Base-by-base conservation (phyloP, 805 yeast species). In the Candida sonorensis region DNA sequence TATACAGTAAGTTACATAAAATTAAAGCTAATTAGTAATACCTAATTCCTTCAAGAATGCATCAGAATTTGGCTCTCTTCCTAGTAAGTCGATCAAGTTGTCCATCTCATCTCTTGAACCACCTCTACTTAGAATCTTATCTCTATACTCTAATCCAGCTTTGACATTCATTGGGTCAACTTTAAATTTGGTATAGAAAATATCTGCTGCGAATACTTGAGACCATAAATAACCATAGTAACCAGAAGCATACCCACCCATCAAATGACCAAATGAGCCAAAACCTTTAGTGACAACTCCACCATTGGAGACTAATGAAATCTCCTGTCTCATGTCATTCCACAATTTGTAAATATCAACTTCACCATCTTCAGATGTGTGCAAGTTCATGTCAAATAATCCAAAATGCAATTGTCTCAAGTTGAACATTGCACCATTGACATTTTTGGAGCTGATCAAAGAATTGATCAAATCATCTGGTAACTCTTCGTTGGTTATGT, bases 151-250 rank as follows among this genome's bases (percentile, higher is more conserved):
- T 18, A 72, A 56, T 31, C 95, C 95, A 31, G 60, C 66, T 12
- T 53, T 52, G 14, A 72, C 62, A 49, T 76, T 72, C 70, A 81
- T 66, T 27, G 94, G 92, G 53, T 81, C 74, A 1, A 59, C 46
- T 36, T 73, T 71, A 66, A 85, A 85, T 48, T 72, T 69, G 4
- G 83, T 60, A 54, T 81, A 76, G 61, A 72, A 85, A 51, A 85
- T 81, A 55, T 85, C 95, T 6, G 84, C 72, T 2, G 94, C 92
- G 63, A 78, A 85, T 11, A 83, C 94, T 48, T 77, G 78, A 2
- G 94, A 81, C 78, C 86, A 85, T 61, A 84, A 59, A 55, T 85
- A 85, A 2, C 94, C 94, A 47, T 85, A 85, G 59, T 85, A 85
- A 4, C 88, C 87, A 9, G 88, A 77, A 34, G 83, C 90, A 55